phyloP scores from a whole-genome alignment of 768 basidiomycete genomes.

The Symmetrospora coprosmae region DNA sequence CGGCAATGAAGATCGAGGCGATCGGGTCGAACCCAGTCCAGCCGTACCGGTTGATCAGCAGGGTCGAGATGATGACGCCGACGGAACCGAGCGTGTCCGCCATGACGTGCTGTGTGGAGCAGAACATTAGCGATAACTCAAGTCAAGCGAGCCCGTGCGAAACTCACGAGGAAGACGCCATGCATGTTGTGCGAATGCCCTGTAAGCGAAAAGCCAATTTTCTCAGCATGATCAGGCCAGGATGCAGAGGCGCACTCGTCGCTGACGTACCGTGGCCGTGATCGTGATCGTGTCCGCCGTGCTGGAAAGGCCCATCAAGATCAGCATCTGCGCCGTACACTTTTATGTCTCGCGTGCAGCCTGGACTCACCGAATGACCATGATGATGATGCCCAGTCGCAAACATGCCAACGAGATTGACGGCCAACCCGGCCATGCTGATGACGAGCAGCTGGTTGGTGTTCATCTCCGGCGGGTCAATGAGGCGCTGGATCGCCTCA shows the following conservation, averaged over 20 bases:
- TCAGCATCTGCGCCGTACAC: background rate
- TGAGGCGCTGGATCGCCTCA: slow-evolving; percentile 86
- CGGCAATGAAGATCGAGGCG: slow-evolving; percentile 87
- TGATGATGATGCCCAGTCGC: slow-evolving; percentile 58
- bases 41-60: slow-evolving; percentile 86
- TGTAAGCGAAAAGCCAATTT: too few species aligned
- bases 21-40: slow-evolving; percentile 99
- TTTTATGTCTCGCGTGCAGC: background rate
- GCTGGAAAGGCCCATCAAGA: slow-evolving; percentile 22
- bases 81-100: slow-evolving; percentile 94
- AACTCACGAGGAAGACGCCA: slow-evolving; percentile 54
- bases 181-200: slow-evolving; percentile 93
- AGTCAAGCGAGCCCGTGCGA: too few species aligned
- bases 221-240: background rate
- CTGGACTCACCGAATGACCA: slow-evolving; percentile 15
- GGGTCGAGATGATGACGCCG: slow-evolving; percentile 90
- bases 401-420: slow-evolving; percentile 96
- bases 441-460: slow-evolving; percentile 81
- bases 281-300: slow-evolving; percentile 23
- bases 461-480: slow-evolving; percentile 77
- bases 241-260: background rate
- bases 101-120: slow-evolving; percentile 58
- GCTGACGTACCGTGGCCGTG: slow-evolving; percentile 25
- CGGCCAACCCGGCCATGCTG: slow-evolving; percentile 71
- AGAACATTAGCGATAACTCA: background rate